These are phyloP conservation scores for Candida labiduridarum DNA, from an alignment of 1,139 yeast genomes.

Conservation along the genomic window DNA sequence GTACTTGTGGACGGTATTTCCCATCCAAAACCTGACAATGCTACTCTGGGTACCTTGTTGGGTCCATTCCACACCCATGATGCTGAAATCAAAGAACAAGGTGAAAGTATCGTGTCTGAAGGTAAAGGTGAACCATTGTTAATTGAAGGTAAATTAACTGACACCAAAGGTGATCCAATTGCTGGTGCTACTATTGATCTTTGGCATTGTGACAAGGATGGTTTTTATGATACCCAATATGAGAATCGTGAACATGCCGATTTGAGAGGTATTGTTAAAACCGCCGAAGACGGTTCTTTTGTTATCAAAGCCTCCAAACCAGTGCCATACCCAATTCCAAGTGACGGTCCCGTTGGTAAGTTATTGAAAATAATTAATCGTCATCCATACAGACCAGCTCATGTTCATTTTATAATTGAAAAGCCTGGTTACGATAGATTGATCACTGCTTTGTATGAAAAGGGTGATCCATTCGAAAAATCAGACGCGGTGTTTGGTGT, in stretches of 20 bases:
- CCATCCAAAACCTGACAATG: slow-evolving; percentile 32
- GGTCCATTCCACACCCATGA: slow-evolving; percentile 40
- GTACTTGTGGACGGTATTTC: slow-evolving; percentile 33
- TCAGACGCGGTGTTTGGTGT: slow-evolving; percentile 36
- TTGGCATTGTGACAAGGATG: slow-evolving; percentile 43
- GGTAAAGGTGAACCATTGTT: slow-evolving; percentile 32
- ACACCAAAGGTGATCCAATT: slow-evolving; percentile 29
- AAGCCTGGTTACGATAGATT: slow-evolving; percentile 30
- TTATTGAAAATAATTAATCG: slow-evolving; percentile 30
- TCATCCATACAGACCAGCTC: slow-evolving; percentile 42
- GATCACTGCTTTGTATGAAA: slow-evolving; percentile 32
- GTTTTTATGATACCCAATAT: slow-evolving; percentile 38
- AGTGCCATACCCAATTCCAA: slow-evolving; percentile 40
- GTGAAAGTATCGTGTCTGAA: slow-evolving; percentile 28
- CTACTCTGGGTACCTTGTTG: slow-evolving; percentile 32
- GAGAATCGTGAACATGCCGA: slow-evolving; percentile 24
- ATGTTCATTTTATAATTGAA: slow-evolving; percentile 33
- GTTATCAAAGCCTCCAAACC: slow-evolving; percentile 32
- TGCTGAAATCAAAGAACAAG: slow-evolving; percentile 27
- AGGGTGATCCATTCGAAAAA: slow-evolving; percentile 32
- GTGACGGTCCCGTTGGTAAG: slow-evolving; percentile 42
- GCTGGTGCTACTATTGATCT: slow-evolving; percentile 31
- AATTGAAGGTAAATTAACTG: slow-evolving; percentile 24
- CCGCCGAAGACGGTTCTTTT: slow-evolving; percentile 30
- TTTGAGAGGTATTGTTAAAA: slow-evolving; percentile 33